These are phyloP conservation scores for Apiotrichum siamense DNA, from an alignment of 1,284 basidiomycete species.

Conservation along the genomic window DNA sequence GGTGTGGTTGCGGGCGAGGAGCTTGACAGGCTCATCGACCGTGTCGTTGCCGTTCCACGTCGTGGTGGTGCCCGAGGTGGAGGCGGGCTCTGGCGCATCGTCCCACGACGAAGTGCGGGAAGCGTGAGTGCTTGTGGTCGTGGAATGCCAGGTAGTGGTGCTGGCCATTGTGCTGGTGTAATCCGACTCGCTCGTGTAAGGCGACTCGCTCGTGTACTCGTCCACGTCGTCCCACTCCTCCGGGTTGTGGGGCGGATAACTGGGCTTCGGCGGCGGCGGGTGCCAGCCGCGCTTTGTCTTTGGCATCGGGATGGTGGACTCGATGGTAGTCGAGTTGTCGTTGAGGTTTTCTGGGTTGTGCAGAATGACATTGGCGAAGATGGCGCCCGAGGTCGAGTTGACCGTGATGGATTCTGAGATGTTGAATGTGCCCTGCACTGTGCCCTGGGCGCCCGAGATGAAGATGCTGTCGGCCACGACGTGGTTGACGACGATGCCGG, in stretches of 20 bases:
- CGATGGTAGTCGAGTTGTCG: slow-evolving; percentile 17
- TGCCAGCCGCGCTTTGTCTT: background rate
- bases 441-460: slow-evolving; percentile 28
- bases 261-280: too few relatives aligned
- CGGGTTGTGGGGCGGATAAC: too few relatives aligned
- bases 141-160: too few relatives aligned
- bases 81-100: too few relatives aligned
- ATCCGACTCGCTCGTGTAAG: too few relatives aligned
- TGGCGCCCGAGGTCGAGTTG: slow-evolving; percentile 39
- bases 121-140: too few relatives aligned
- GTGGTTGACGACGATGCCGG: slow-evolving; percentile 33
- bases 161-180: background rate
- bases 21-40: background rate
- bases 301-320: slow-evolving; percentile 10
- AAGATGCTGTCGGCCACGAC: slow-evolving; percentile 27
- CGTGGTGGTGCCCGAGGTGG: background rate
- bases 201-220: background rate
- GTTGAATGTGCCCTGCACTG: slow-evolving; percentile 42
- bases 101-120: too few relatives aligned
- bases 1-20: slow-evolving; percentile 6
- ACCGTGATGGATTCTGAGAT: slow-evolving; percentile 34
- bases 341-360: slow-evolving; percentile 22
- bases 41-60: background rate
- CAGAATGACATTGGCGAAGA: slow-evolving; percentile 38
- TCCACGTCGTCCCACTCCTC: too few relatives aligned